Evolutionary conservation across 1,284 basidiomycete genomes (phyloP).

Genomic region (Trametes versicolor): DNA sequence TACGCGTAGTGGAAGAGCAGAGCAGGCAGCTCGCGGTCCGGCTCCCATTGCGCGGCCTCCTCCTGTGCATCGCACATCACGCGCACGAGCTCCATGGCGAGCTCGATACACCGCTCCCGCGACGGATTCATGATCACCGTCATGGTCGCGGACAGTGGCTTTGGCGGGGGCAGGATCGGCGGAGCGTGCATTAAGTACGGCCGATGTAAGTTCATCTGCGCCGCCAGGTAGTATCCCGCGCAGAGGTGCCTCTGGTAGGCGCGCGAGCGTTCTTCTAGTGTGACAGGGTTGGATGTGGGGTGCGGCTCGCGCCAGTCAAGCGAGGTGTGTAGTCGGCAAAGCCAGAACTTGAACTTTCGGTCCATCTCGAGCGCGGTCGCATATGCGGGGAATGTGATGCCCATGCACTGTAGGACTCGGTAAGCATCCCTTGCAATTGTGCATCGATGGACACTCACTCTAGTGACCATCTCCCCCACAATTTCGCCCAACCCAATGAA

Average conservation of each 20-base stretch:
- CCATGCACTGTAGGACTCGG: slow-evolving; percentile 50
- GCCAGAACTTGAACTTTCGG: slow-evolving; percentile 54
- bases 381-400: slow-evolving; percentile 47
- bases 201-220: slow-evolving; percentile 44
- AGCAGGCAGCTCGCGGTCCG: slow-evolving; percentile 21
- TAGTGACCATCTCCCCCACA: slow-evolving; percentile 53
- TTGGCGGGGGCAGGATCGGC: slow-evolving; percentile 33
- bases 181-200: slow-evolving; percentile 40
- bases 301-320: slow-evolving; percentile 37
- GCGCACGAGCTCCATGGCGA: slow-evolving; percentile 42
- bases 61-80: slow-evolving; percentile 39
- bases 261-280: slow-evolving; percentile 29
- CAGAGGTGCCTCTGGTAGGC: slow-evolving; percentile 38
- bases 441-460: slow-evolving; percentile 41
- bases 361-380: slow-evolving; percentile 53
- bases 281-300: slow-evolving; percentile 14
- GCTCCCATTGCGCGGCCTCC: slow-evolving; percentile 24
- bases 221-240: slow-evolving; percentile 40
- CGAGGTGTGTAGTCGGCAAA: slow-evolving; percentile 46
- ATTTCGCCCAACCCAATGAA: slow-evolving; percentile 52
- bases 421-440: not conserved
- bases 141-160: slow-evolving; percentile 8
- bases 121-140: slow-evolving; percentile 37
- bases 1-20: slow-evolving; percentile 39
- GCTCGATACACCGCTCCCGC: slow-evolving; percentile 41